Percentiles rank a stretch among this genome's conserved stretches.
Evolutionary conservation across 345 rosid genomes (phyloP).

Genomic region (Moricandia arvensis): DNA sequence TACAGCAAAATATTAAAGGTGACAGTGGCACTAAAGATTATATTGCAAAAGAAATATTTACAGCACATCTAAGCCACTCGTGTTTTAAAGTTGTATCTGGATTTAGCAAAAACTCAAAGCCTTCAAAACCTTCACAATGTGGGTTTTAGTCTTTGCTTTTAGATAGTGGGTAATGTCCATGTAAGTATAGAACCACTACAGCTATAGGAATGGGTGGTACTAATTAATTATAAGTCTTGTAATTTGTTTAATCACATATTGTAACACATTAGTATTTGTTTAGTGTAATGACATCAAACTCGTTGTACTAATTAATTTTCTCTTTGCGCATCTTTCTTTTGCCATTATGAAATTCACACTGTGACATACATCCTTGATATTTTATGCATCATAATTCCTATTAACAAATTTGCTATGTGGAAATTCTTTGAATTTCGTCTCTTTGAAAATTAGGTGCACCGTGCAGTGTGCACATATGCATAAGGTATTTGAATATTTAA

Average conservation of each 20-base stretch:
- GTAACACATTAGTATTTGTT: too few relatives aligned
- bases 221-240: too few relatives aligned
- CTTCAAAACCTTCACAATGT: not conserved
- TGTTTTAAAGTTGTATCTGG: not conserved
- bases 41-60: not conserved
- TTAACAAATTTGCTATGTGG: not conserved
- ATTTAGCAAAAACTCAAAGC: not conserved
- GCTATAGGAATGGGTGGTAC: too few relatives aligned
- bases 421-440: not conserved
- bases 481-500: conserved; percentile 9
- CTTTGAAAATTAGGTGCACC: not conserved
- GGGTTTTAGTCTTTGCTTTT: not conserved
- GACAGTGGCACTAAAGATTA: not conserved
- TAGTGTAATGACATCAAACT: not conserved
- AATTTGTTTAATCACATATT: too few relatives aligned
- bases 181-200: not conserved
- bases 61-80: not conserved
- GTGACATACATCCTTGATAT: not conserved
- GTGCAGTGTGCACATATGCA: conserved; percentile 13
- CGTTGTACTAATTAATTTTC: not conserved
- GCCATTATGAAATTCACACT: not conserved
- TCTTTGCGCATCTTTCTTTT: not conserved
- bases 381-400: not conserved
- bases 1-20: not conserved
- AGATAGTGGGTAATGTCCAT: not conserved